Base-by-base conservation (phyloP, 192 early-diverging fungal genomes). In the Coemansia asiatica region DNA sequence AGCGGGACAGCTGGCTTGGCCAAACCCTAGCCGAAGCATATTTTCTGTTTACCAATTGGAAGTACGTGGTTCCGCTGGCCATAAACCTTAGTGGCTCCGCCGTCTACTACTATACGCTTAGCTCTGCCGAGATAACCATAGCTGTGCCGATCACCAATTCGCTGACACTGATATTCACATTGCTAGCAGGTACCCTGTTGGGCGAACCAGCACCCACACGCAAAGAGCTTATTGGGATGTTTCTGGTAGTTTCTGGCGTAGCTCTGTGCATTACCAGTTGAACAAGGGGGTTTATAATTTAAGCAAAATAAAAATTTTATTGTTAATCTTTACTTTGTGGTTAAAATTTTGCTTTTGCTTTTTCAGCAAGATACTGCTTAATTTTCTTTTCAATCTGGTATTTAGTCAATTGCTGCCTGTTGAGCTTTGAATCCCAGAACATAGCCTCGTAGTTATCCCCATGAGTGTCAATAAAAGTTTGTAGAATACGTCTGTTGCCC, bases 141-240 rank as follows among this genome's bases (percentile, higher is more conserved):
- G 94, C 94, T 3, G 92, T 97, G 15, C 94, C 95, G 0, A 94
- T 97, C 21, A 91, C 94, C 49, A 96, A 95, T 74, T 91, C 92
- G 48, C 79, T 97, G 26, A 91, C 95, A 0, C 89, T 97, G 66
- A 88, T 91, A 25, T 91, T 96, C 57, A 96, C 94, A 0, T 76
- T 89, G 27, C 62, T 96, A 21, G 88, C 91, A 0, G 94, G 94
- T 16, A 77, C 85, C 8, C 71, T 92, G 4, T 60, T 98, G 8
- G 95, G 94, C 6, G 95, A 98, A 68, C 66, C 86, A 21, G 64
- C 88, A 26, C 90, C 91, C 23, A 75, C 86, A 5, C 79, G 69
- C 60, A 83, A 84, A 13, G 84, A 86, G 5, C 83, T 85, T 72
- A 16, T 88, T 22, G 90, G 90, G 1, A 91, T 92, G 85, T 66